Evolutionary conservation across 108 stramenopile species (phyloP).

Genomic region (Nannochloropsis salina): DNA sequence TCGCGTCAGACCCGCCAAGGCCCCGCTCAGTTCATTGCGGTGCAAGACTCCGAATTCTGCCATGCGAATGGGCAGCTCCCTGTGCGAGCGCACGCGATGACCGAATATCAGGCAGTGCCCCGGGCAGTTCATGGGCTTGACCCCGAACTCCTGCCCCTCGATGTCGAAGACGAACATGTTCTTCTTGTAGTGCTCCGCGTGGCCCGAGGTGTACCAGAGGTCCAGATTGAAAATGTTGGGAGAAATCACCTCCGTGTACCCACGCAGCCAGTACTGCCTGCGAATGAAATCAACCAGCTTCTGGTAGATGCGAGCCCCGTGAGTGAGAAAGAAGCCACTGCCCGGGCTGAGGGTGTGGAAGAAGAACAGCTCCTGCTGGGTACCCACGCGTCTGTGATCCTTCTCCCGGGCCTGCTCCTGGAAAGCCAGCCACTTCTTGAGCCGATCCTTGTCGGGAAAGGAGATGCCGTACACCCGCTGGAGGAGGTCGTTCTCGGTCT

Average conservation of each 20-base stretch:
- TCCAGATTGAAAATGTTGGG: slow-evolving; percentile 98
- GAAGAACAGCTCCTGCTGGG: slow-evolving; percentile 91
- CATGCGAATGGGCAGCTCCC: slow-evolving; percentile 91
- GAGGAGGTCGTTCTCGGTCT: slow-evolving; percentile 87
- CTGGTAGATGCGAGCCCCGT: slow-evolving; percentile 98
- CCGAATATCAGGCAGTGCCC: slow-evolving; percentile 98
- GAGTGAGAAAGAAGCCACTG: slow-evolving; percentile 91
- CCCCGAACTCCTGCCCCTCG: slow-evolving; percentile 84
- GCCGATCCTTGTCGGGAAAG: slow-evolving; percentile 95
- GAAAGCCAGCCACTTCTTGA: slow-evolving; percentile 82
- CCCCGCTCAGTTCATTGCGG: slow-evolving; percentile 91
- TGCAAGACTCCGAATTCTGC: slow-evolving; percentile 99
- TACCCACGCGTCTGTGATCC: slow-evolving; percentile 87
- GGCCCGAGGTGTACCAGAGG: slow-evolving; percentile 92
- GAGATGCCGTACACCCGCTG: slow-evolving; percentile 95
- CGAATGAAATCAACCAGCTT: slow-evolving; percentile 75
- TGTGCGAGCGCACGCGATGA: slow-evolving; percentile 77
- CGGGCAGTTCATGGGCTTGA: slow-evolving; percentile 99
- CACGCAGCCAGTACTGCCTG: slow-evolving; percentile 87
- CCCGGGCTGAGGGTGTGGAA: slow-evolving; percentile 95
- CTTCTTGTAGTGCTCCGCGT: slow-evolving; percentile 93
- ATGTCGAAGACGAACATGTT: slow-evolving; percentile 92
- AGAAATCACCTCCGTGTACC: slow-evolving; percentile 95
- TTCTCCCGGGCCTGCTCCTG: slow-evolving; percentile 78
- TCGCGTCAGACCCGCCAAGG: slow-evolving; percentile 93